Percentiles rank a stretch among this genome's conserved stretches.
Conservation (phyloP, 768 basidiomycete genomes). For the Serendipita vermifera region DNA sequence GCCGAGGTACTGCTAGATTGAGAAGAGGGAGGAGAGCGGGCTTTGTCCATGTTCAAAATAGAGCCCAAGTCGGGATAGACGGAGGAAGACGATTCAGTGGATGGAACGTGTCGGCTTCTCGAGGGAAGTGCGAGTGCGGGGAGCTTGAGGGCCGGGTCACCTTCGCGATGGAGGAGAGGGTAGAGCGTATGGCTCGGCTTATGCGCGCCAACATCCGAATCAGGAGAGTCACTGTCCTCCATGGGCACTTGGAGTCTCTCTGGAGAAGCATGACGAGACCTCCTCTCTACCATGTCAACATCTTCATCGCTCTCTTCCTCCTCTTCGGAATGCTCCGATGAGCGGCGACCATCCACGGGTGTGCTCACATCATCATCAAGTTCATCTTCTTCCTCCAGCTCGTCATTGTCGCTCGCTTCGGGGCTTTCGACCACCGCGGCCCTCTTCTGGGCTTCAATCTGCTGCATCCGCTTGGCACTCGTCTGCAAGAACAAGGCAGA, state of each 20-base stretch:
- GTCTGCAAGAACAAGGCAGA: background rate
- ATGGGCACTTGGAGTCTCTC: constrained; percentile 15
- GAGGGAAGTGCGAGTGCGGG: background rate
- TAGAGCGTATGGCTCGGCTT: constrained; percentile 1
- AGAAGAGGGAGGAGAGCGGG: background rate
- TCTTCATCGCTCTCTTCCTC: constrained; percentile 25
- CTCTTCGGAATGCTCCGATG: background rate
- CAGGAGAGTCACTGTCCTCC: background rate
- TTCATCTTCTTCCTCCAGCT: background rate
- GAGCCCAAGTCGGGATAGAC: background rate
- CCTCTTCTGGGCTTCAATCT: constrained; percentile 11
- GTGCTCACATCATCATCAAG: too few species aligned
- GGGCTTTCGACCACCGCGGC: constrained; percentile 14
- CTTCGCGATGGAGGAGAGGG: background rate
- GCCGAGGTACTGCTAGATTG: background rate
- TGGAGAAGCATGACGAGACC: constrained; percentile 11
- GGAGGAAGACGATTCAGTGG: background rate
- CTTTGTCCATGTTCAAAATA: too few species aligned
- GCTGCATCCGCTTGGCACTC: background rate
- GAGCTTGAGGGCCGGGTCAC: background rate
- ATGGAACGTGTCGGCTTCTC: background rate
- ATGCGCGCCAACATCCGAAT: background rate
- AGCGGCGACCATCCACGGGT: too few species aligned
- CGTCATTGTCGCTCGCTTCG: background rate
- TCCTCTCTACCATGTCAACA: constrained; percentile 23